Conservation (phyloP, 208 protist genomes). For the Leishmania mexicana region DNA sequence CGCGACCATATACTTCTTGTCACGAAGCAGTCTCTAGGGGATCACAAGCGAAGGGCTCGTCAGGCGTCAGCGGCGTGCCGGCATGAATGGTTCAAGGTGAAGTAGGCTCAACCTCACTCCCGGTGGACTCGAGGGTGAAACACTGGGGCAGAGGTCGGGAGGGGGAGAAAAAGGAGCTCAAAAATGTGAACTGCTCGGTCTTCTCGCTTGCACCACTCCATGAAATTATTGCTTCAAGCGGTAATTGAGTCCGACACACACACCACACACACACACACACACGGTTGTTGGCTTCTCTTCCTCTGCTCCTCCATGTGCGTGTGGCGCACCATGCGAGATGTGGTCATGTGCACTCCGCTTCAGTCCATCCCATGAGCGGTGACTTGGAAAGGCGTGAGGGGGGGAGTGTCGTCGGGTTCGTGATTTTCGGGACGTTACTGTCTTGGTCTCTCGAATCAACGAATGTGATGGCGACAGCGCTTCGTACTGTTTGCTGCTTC, state of each 20-base stretch:
- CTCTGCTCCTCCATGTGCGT: background rate
- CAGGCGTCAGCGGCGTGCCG: slow-evolving; percentile 55
- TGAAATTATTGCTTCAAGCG: background rate
- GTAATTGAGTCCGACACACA: background rate
- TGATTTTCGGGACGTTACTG: background rate
- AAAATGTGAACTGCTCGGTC: background rate
- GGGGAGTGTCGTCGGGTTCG: background rate
- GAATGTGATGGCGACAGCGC: background rate
- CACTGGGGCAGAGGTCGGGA: background rate
- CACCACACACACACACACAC: background rate
- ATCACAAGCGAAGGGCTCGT: slow-evolving; percentile 69
- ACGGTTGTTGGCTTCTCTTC: background rate
- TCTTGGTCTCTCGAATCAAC: background rate
- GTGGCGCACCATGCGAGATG: background rate
- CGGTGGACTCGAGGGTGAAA: background rate
- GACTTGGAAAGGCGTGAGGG: background rate
- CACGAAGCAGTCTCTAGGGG: slow-evolving; percentile 40
- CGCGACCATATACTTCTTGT: slow-evolving; percentile 42
- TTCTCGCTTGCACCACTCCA: background rate
- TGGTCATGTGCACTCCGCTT: background rate
- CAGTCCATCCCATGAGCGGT: background rate
- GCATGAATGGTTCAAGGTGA: slow-evolving; percentile 69
- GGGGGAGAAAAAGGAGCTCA: background rate
- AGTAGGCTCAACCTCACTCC: slow-evolving; percentile 1
- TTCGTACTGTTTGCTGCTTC: background rate